These are phyloP conservation scores for Fusarium pininemorale DNA, from an alignment of 2,329 filamentous ascomycete species.

Conservation along the genomic window DNA sequence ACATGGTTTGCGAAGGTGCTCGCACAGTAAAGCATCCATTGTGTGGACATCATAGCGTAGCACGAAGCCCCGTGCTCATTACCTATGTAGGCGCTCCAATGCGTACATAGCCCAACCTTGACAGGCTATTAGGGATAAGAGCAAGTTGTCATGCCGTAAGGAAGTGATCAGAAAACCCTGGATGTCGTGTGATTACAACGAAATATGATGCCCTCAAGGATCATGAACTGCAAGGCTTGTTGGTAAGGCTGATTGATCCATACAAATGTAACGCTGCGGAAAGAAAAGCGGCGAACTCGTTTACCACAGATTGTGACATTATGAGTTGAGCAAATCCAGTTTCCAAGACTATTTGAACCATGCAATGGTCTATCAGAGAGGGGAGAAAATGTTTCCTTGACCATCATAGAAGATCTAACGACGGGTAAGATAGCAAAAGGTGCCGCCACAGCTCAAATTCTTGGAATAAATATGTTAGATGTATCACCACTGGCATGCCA, in stretches of 20 bases:
- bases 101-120: neutral
- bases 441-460: neutral
- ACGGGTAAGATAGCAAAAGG: neutral
- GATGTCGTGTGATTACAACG: neutral
- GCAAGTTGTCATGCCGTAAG: neutral
- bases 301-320: neutral
- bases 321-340: neutral
- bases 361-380: neutral
- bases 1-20: neutral
- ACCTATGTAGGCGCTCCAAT: neutral
- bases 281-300: neutral
- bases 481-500: neutral
- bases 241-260: constrained; percentile 1
- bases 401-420: neutral
- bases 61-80: neutral
- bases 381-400: neutral
- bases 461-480: neutral
- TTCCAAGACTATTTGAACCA: neutral
- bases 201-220: neutral
- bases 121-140: no score
- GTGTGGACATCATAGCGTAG: neutral
- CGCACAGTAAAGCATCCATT: neutral
- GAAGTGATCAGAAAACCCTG: neutral
- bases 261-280: neutral
- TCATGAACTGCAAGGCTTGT: neutral